Evolutionary conservation across 2,329 filamentous ascomycete species (phyloP).

Genomic region (Ophiocordyceps australis): DNA sequence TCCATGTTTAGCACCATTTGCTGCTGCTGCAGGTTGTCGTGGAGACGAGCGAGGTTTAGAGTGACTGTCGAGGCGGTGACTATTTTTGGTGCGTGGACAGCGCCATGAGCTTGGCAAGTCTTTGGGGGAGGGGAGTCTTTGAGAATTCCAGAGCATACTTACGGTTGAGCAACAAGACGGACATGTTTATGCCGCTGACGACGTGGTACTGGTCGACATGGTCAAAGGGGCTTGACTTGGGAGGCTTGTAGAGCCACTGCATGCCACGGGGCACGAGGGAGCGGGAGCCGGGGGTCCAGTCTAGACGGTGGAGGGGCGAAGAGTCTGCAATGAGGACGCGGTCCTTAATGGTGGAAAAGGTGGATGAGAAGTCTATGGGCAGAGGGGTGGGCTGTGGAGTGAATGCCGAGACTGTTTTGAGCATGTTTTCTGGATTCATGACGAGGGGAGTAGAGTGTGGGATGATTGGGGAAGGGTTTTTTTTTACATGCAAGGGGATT

Average conservation of each 20-base stretch:
- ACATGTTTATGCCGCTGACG: not conserved
- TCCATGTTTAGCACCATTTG: constrained; percentile 2
- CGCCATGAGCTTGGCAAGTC: not conserved
- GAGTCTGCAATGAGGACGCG: not conserved
- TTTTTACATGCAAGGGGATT: too few species aligned
- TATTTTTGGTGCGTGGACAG: not conserved
- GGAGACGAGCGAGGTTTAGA: not conserved
- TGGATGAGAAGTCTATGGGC: not conserved
- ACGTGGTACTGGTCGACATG: not conserved
- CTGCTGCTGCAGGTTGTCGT: not conserved
- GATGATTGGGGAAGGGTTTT: too few species aligned
- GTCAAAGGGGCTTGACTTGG: not conserved
- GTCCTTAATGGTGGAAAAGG: not conserved
- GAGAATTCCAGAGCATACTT: too few species aligned
- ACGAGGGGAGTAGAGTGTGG: too few species aligned
- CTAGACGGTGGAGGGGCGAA: not conserved
- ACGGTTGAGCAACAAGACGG: not conserved
- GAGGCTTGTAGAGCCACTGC: not conserved
- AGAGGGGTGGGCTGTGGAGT: not conserved
- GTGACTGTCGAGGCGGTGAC: not conserved
- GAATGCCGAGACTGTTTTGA: too few species aligned
- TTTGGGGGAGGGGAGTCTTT: too few species aligned
- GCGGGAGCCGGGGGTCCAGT: too few species aligned
- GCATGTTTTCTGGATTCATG: too few species aligned
- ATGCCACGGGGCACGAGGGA: too few species aligned